Evolutionary conservation across 2,329 filamentous ascomycete genomes (phyloP), one percentile per base, ranked within the genome.

Genomic region (Ophiostoma fasciatum): DNA sequence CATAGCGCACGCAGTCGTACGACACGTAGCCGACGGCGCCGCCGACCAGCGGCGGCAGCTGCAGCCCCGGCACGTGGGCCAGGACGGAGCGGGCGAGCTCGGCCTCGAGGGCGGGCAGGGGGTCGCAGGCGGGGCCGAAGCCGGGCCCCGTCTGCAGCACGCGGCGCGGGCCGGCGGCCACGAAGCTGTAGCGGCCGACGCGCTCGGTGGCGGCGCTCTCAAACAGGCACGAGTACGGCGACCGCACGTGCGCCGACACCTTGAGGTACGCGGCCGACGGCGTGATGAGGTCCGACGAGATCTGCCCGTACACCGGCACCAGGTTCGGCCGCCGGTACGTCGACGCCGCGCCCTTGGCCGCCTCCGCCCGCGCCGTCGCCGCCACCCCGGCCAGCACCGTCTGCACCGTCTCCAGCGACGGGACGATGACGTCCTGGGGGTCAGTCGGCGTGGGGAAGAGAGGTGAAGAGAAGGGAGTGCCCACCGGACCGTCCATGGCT

Each of bases 181-280:
- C 72, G 59, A 98, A 98, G 63, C 84, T 94, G 59, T 94, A 96
- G 49, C 90, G 72, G 40, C 88, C 88, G 46, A 98, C 84, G 14
- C 79, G 85, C 59, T 96, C 88, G 20, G 85, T 52, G 17, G 87
- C 85, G 19, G 88, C 90, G 50, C 85, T 94, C 61, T 98, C 90
- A 57, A 94, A 93, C 32, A 98, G 73, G 55, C 94, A 96, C 4
- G 88, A 94, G 28, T 42, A 35, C 20, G 28, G 77, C 33, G 81
- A 82, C 46, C 70, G 63, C 21, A 71, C 80, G 66, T 79, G 76
- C 43, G 76, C 70, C 25, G 82, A 78, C 47, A 94, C 69, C 60
- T 94, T 96, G 46, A 98, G 71, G 59, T 96, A 98, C 48, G 92
- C 88, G 43, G 82, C 74, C n/a, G 84, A 88, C 4, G 90, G 90